phyloP scores from a whole-genome alignment of 2,329 filamentous ascomycete species.

The Cordyceps fumosorosea region DNA sequence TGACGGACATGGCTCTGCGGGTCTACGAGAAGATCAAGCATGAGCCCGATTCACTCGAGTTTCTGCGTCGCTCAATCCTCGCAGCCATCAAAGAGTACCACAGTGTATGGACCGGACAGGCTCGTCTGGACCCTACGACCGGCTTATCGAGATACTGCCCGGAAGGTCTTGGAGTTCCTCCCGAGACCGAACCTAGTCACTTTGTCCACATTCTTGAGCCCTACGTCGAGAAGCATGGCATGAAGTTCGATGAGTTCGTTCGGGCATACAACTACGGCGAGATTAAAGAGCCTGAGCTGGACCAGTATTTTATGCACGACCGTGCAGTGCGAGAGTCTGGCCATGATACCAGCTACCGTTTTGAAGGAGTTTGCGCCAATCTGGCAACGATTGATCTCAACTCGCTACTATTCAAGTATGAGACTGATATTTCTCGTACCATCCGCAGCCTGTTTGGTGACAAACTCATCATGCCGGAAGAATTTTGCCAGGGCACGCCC shows the following conservation, averaged over 20 bases:
- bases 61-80: conserved; percentile 70
- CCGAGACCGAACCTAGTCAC: conserved; percentile 83
- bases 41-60: conserved; percentile 72
- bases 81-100: conserved; percentile 97
- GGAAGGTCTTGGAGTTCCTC: conserved; percentile 76
- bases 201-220: conserved; percentile 78
- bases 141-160: conserved; percentile 82
- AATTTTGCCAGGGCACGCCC: conserved; percentile 64
- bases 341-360: conserved; percentile 90
- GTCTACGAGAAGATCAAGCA: conserved; percentile 92
- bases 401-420: conserved; percentile 93
- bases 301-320: conserved; percentile 94
- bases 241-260: conserved; percentile 81
- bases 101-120: conserved; percentile 75
- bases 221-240: conserved; percentile 75
- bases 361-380: conserved; percentile 82
- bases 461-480: conserved; percentile 70
- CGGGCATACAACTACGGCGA: conserved; percentile 74
- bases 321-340: conserved; percentile 93
- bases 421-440: conserved; percentile 81
- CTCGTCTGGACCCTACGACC: conserved; percentile 68
- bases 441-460: conserved; percentile 83
- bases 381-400: conserved; percentile 93
- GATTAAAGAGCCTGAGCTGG: conserved; percentile 78
- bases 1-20: conserved; percentile 93